phyloP scores from a whole-genome alignment of 2,329 filamentous ascomycete genomes.

The Claviceps citrina region DNA sequence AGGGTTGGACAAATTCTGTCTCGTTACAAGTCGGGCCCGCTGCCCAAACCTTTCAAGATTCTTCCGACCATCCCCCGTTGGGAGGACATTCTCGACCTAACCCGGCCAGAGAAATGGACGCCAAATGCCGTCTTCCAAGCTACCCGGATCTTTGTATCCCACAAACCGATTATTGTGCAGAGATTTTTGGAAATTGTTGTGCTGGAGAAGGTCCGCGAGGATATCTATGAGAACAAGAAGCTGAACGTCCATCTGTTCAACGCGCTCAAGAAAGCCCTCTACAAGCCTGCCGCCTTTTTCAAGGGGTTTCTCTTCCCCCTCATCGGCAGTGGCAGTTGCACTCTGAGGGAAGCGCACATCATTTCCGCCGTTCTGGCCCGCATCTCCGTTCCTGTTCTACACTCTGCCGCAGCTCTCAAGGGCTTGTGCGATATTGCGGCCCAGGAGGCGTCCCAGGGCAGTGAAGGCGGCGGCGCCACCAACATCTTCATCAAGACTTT shows the following conservation, averaged over 20 bases:
- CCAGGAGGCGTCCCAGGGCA: constrained; percentile 68
- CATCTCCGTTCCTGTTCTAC: constrained; percentile 76
- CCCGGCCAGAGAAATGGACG: constrained; percentile 60
- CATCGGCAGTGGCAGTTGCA: constrained; percentile 72
- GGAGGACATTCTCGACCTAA: constrained; percentile 75
- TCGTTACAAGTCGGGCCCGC: constrained; percentile 86
- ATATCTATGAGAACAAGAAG: constrained; percentile 88
- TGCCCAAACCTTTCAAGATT: constrained; percentile 96
- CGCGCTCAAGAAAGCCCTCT: constrained; percentile 74
- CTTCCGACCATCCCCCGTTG: constrained; percentile 80
- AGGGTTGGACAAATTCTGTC: constrained; percentile 78
- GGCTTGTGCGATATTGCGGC: constrained; percentile 88
- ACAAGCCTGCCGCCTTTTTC: constrained; percentile 93
- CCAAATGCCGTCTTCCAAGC: constrained; percentile 72
- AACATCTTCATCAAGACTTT: constrained; percentile 91
- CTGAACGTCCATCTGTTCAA: constrained; percentile 94
- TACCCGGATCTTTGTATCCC: constrained; percentile 81
- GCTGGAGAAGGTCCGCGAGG: constrained; percentile 77
- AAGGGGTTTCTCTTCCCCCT: constrained; percentile 91
- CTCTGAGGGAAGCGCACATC: constrained; percentile 80
- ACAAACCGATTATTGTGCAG: constrained; percentile 65
- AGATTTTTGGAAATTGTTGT: constrained; percentile 77
- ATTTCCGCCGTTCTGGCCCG: constrained; percentile 72
- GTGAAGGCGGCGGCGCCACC: constrained; percentile 76
- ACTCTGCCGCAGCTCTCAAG: constrained; percentile 83